Conservation (phyloP, 495 filamentous ascomycete species). For the Lasiosphaeria ovina region DNA sequence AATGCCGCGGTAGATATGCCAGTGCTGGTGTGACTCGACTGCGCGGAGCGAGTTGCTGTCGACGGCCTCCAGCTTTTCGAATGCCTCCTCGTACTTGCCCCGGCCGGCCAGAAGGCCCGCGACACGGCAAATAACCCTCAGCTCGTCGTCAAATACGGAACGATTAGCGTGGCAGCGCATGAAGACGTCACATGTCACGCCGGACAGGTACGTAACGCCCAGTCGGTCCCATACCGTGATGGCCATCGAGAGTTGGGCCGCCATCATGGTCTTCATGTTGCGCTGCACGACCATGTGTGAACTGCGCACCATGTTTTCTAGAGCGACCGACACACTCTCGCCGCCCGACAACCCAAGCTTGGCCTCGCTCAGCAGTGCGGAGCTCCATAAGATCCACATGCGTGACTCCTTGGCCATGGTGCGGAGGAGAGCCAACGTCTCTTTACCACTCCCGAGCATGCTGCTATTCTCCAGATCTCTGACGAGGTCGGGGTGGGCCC, state of each 20-base stretch:
- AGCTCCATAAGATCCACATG: slow-evolving; percentile 84
- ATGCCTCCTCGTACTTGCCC: slow-evolving; percentile 71
- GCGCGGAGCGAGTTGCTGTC: slow-evolving; percentile 65
- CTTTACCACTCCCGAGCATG: slow-evolving; percentile 74
- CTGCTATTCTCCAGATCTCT: slow-evolving; percentile 66
- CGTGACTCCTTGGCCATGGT: slow-evolving; percentile 83
- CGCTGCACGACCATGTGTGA: slow-evolving; percentile 79
- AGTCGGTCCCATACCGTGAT: slow-evolving; percentile 74
- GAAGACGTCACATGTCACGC: slow-evolving; percentile 70
- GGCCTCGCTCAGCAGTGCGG: slow-evolving; percentile 81
- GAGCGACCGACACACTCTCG: slow-evolving; percentile 71
- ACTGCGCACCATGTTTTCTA: slow-evolving; percentile 76
- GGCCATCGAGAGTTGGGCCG: slow-evolving; percentile 67
- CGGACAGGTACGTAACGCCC: slow-evolving; percentile 65
- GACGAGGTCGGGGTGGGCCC: slow-evolving; percentile 76
- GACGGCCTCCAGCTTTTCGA: slow-evolving; percentile 64
- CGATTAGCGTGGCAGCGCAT: slow-evolving; percentile 65
- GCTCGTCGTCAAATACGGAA: slow-evolving; percentile 71
- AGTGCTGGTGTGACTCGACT: slow-evolving; percentile 76
- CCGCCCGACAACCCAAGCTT: slow-evolving; percentile 73
- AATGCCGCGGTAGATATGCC: slow-evolving; percentile 69
- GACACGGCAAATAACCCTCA: slow-evolving; percentile 56
- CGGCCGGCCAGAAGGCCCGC: slow-evolving; percentile 45
- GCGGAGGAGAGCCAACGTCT: slow-evolving; percentile 80
- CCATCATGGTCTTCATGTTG: slow-evolving; percentile 68